These are phyloP conservation scores for Boletus sensibilis DNA, from an alignment of 768 basidiomycete species.

Conservation along the genomic window DNA sequence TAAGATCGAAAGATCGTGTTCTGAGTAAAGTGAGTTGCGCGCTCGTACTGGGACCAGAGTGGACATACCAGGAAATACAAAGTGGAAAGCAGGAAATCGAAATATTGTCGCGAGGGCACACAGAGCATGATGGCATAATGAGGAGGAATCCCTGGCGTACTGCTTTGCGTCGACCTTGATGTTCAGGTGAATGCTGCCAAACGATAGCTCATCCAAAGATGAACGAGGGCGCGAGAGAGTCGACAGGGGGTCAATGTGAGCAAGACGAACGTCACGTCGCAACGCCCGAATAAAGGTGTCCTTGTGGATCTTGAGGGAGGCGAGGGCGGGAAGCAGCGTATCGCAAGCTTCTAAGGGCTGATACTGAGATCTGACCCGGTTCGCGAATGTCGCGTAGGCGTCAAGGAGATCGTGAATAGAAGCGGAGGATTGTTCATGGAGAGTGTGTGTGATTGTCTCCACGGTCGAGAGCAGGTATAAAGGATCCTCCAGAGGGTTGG, in stretches of 20 bases:
- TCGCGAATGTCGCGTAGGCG: slow-evolving; percentile 54
- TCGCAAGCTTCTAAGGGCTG: slow-evolving; percentile 4
- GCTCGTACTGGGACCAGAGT: neutral
- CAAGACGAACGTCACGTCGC: slow-evolving; percentile 50
- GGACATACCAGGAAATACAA: slow-evolving; percentile 51
- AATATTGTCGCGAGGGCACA: slow-evolving; percentile 52
- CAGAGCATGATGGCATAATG: slow-evolving; percentile 54
- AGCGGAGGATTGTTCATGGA: slow-evolving; percentile 38
- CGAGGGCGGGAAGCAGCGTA: slow-evolving; percentile 21
- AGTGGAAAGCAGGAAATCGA: slow-evolving; percentile 43
- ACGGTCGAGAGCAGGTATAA: slow-evolving; percentile 42
- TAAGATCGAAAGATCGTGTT: slow-evolving; percentile 42
- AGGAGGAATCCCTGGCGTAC: slow-evolving; percentile 40
- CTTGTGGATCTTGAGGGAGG: slow-evolving; percentile 35
- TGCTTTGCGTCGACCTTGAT: slow-evolving; percentile 39
- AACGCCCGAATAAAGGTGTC: slow-evolving; percentile 41
- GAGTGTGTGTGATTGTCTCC: slow-evolving; percentile 47
- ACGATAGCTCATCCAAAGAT: slow-evolving; percentile 1
- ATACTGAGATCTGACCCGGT: slow-evolving; percentile 37
- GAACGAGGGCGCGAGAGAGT: slow-evolving; percentile 6
- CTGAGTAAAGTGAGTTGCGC: slow-evolving; percentile 30
- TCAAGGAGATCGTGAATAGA: slow-evolving; percentile 57
- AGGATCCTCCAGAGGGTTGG: slow-evolving; percentile 14
- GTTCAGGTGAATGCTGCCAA: slow-evolving; percentile 4
- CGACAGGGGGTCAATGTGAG: slow-evolving; percentile 36